Percentiles rank a stretch among this genome's conserved stretches.
phyloP scores from a whole-genome alignment of 2,329 filamentous ascomycete genomes.

The Arachnomyces sp. region DNA sequence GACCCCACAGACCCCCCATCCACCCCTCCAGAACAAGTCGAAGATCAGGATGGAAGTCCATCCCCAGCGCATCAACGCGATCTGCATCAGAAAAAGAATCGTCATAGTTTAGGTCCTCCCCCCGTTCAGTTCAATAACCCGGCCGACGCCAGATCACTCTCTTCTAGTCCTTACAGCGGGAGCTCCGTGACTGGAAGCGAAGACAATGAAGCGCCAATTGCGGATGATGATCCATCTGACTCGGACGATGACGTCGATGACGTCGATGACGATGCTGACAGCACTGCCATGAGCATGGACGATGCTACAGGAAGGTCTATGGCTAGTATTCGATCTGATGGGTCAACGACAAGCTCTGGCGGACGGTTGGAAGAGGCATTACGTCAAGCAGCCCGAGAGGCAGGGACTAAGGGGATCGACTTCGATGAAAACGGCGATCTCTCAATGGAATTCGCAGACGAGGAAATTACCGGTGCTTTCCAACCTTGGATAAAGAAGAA shows the following conservation, averaged over 20 bases:
- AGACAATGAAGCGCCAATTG: constrained; percentile 32
- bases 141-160: constrained; percentile 59
- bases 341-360: constrained; percentile 56
- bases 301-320: constrained; percentile 63
- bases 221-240: constrained; percentile 42
- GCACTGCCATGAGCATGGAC: constrained; percentile 74
- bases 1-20: constrained; percentile 52
- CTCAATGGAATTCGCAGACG: constrained; percentile 69
- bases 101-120: constrained; percentile 56
- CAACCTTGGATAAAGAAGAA: constrained; percentile 40
- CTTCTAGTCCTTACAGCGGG: constrained; percentile 69
- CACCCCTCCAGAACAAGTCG: constrained; percentile 50
- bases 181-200: constrained; percentile 41
- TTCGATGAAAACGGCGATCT: constrained; percentile 57
- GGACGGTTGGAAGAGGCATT: constrained; percentile 69
- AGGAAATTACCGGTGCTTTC: constrained; percentile 44
- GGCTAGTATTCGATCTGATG: constrained; percentile 51
- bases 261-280: constrained; percentile 58
- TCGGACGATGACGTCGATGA: constrained; percentile 41
- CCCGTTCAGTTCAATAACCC: constrained; percentile 57
- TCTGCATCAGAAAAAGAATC: constrained; percentile 41
- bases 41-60: constrained; percentile 48
- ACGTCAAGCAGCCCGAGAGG: constrained; percentile 63
- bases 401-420: constrained; percentile 62
- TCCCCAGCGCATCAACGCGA: constrained; percentile 59